phyloP scores from a whole-genome alignment of 306 rosid genomes.

The Prunus armeniaca region DNA sequence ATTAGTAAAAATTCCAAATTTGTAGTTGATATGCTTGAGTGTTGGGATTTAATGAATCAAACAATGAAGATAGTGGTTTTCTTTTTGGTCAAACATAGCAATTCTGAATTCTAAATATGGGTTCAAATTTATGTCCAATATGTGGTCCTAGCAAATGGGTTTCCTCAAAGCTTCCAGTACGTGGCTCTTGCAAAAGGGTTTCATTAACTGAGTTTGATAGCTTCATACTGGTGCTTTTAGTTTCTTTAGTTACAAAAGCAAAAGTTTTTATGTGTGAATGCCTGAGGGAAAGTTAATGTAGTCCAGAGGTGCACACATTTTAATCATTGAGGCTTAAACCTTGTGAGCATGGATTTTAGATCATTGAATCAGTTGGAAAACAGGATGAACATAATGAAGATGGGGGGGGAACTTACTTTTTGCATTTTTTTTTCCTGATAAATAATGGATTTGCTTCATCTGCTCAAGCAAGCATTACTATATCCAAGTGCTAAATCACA shows the following conservation, averaged over 20 bases:
- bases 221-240: neutral
- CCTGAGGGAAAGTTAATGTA: neutral
- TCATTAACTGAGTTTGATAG: neutral
- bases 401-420: neutral
- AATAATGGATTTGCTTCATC: neutral
- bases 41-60: neutral
- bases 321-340: slow-evolving; percentile 7
- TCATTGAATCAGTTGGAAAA: neutral
- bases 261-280: neutral
- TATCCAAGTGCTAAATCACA: slow-evolving; percentile 10
- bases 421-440: neutral
- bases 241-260: slow-evolving; percentile 1
- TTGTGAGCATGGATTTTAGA: neutral
- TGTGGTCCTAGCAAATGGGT: neutral
- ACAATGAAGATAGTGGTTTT: neutral
- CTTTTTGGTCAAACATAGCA: neutral
- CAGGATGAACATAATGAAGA: neutral
- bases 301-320: neutral
- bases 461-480: neutral
- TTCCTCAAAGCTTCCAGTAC: neutral
- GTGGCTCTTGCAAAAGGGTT: neutral
- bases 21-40: neutral
- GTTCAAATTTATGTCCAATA: neutral
- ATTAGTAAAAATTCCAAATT: neutral
- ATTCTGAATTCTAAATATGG: neutral